Conservation (phyloP, 805 yeast genomes). For the Clavispora asparagi region DNA sequence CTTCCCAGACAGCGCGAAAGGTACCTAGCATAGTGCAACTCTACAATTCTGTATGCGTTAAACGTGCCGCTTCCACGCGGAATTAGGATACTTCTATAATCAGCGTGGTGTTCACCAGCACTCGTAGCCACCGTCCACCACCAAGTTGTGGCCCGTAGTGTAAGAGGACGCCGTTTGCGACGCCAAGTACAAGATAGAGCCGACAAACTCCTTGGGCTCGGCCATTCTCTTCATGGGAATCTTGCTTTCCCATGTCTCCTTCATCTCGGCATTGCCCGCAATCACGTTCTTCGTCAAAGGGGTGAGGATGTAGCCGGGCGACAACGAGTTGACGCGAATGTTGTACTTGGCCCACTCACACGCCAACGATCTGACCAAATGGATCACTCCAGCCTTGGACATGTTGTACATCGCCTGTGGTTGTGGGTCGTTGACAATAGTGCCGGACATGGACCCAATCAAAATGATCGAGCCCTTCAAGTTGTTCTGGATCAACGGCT, state of each 20-base stretch:
- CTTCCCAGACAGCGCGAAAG: no score
- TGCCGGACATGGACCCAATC: constrained; percentile 77
- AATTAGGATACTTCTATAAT: background rate
- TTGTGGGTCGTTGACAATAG: constrained; percentile 73
- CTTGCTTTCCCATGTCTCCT: constrained; percentile 66
- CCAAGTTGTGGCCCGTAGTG: constrained; percentile 79
- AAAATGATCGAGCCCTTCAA: constrained; percentile 57
- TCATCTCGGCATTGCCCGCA: constrained; percentile 54
- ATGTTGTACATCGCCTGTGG: constrained; percentile 78
- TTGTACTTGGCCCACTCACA: constrained; percentile 78
- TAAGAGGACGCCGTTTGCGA: constrained; percentile 66
- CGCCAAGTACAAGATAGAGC: constrained; percentile 69
- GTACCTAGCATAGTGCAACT: no score
- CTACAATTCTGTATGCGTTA: no score
- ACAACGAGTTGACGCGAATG: constrained; percentile 70
- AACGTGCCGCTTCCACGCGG: no score
- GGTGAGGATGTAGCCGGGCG: constrained; percentile 78
- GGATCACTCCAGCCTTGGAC: constrained; percentile 85
- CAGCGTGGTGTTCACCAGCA: constrained; percentile 51
- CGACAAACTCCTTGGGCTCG: constrained; percentile 77
- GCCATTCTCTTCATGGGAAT: constrained; percentile 82
- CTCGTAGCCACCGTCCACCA: constrained; percentile 84
- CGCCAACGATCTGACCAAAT: constrained; percentile 69
- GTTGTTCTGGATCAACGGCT: constrained; percentile 54
- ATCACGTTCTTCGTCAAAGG: constrained; percentile 72